phyloP scores from a whole-genome alignment of 2,329 filamentous ascomycete species.

The Pestalotiopsis sp. region DNA sequence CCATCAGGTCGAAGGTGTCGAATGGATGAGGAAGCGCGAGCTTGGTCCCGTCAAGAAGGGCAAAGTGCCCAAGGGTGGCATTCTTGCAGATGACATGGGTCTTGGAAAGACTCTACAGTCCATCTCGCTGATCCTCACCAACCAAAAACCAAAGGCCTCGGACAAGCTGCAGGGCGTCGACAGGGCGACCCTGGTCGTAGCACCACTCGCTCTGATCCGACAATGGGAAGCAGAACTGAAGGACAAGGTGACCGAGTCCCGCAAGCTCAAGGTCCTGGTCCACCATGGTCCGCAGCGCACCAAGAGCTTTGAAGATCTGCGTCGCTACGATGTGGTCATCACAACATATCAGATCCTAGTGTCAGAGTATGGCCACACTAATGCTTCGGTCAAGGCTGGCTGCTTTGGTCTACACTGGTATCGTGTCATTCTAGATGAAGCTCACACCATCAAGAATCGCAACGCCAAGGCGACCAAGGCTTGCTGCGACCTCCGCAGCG shows the following conservation, averaged over 20 bases:
- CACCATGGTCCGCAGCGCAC: slow-evolving; percentile 88
- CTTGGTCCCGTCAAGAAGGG: slow-evolving; percentile 81
- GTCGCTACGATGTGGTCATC: slow-evolving; percentile 89
- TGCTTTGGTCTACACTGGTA: slow-evolving; percentile 96
- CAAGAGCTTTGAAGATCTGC: slow-evolving; percentile 74
- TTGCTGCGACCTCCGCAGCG: slow-evolving; percentile 78
- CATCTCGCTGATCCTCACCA: slow-evolving; percentile 82
- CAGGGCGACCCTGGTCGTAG: slow-evolving; percentile 86
- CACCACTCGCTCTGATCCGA: slow-evolving; percentile 88
- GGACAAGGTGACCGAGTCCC: slow-evolving; percentile 70
- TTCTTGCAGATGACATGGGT: slow-evolving; percentile 96
- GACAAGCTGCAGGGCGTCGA: slow-evolving; percentile 59
- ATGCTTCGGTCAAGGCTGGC: slow-evolving; percentile 68
- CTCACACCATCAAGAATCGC: slow-evolving; percentile 97
- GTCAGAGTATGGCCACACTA: slow-evolving; percentile 78
- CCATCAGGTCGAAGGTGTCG: slow-evolving; percentile 90
- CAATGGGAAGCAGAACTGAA: slow-evolving; percentile 96
- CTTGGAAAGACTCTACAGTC: slow-evolving; percentile 95
- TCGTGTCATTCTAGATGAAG: slow-evolving; percentile 91
- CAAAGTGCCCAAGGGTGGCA: slow-evolving; percentile 83
- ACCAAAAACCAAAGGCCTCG: slow-evolving; percentile 64
- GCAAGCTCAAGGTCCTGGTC: slow-evolving; percentile 77
- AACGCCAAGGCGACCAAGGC: slow-evolving; percentile 95
- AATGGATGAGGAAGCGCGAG: slow-evolving; percentile 95
- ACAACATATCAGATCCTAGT: slow-evolving; percentile 96